Evolutionary conservation across 352 stramenopile genomes (phyloP).

Genomic region (Phytophthora parvispora): DNA sequence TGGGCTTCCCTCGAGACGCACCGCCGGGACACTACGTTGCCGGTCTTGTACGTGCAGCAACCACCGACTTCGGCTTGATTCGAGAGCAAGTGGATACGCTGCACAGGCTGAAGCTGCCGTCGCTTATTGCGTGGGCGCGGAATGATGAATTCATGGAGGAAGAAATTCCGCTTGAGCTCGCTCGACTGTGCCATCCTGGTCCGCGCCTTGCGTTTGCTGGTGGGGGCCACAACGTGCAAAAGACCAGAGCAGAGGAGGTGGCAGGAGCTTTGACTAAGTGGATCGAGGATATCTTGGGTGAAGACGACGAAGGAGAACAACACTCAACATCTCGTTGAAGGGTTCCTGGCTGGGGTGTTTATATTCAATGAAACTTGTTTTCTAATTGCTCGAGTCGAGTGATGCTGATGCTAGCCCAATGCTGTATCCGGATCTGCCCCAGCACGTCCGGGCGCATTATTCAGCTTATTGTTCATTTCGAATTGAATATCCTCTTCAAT

Average conservation of each 20-base stretch:
- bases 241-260: conserved; percentile 53
- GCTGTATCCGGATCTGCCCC: too few species aligned
- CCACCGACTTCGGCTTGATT: conserved; percentile 53
- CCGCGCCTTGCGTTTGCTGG: conserved; percentile 47
- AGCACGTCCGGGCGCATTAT: too few species aligned
- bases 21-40: conserved; percentile 48
- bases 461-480: too few species aligned
- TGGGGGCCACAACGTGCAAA: conserved; percentile 73
- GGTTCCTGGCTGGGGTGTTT: too few species aligned
- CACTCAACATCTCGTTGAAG: too few species aligned
- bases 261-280: conserved; percentile 31
- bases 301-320: conserved; percentile 3
- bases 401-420: too few species aligned
- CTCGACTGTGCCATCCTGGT: conserved; percentile 33
- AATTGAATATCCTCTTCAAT: too few species aligned
- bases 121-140: conserved; percentile 54
- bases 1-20: conserved; percentile 34
- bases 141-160: conserved; percentile 64
- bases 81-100: conserved; percentile 39
- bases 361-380: too few species aligned
- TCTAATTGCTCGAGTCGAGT: too few species aligned
- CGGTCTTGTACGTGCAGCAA: conserved; percentile 49
- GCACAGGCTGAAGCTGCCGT: conserved; percentile 21
- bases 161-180: conserved; percentile 48
- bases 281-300: conserved; percentile 26